These are phyloP conservation scores for Colletotrichum cereale DNA, from an alignment of 2,329 filamentous ascomycete genomes.

Conservation along the genomic window DNA sequence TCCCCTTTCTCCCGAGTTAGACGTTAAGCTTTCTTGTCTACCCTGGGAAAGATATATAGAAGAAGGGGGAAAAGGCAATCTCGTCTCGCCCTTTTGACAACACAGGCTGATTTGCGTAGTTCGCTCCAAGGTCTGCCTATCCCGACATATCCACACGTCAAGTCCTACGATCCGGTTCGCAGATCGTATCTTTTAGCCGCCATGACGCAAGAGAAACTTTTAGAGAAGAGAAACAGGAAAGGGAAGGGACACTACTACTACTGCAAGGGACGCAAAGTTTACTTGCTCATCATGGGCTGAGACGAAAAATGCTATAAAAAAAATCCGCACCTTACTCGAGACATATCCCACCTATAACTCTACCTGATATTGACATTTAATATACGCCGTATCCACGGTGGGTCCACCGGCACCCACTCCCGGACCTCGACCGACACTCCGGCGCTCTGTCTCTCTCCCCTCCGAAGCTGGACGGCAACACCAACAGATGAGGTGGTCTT, in stretches of 20 bases:
- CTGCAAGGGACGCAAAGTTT: neutral
- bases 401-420: constrained; percentile 5
- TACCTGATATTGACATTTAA: constrained; percentile 33
- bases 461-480: constrained; percentile 26
- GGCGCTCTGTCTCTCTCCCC: too few species aligned
- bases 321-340: constrained; percentile 33
- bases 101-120: too few species aligned
- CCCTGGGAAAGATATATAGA: too few species aligned
- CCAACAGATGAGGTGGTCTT: constrained; percentile 16
- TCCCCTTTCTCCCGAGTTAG: neutral
- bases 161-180: neutral
- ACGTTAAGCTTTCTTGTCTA: neutral
- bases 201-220: neutral
- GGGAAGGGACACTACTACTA: too few species aligned
- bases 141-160: neutral
- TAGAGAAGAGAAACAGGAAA: neutral
- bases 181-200: neutral
- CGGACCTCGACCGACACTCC: neutral
- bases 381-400: constrained; percentile 19
- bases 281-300: too few species aligned
- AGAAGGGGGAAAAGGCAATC: neutral
- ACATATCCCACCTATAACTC: constrained; percentile 25
- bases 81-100: too few species aligned
- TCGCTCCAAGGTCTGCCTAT: too few species aligned
- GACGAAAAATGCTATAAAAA: neutral